Evolutionary conservation across 768 basidiomycete species (phyloP), one percentile per base, ranked within the genome.

Genomic region (Tylopilus sp.): DNA sequence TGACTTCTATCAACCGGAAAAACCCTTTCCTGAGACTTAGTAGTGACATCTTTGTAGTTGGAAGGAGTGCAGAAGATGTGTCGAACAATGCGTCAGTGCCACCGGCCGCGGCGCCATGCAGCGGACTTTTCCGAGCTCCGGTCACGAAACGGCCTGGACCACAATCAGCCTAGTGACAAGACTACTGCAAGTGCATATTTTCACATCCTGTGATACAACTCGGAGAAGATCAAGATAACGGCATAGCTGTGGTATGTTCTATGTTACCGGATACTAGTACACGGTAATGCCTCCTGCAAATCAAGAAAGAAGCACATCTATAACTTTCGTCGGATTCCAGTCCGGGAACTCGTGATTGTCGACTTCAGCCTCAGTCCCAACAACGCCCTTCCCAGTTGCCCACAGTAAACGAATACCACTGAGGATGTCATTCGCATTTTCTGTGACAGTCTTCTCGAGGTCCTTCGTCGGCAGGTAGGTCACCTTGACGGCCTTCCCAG

Each of bases 361-460:
- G 17, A 50, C 40, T 12, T 50, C 48, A 12, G 21, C 37, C 28
- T 38, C 48, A 4, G 6, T 11, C 24, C 37, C 48, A 14, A 49
- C 48, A 10, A 49, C 37, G 28, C 48, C 48, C 48, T 40, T 49
- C 22, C 48, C 48, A 22, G 48, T 49, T 12, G 48, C 48, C 48
- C 37, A 49, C 3, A 49, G 12, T 37, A 49, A 12, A 11, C 48
- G 37, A 22, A 49, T 49, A 9, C 28, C 37, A 14, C 48, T 49
- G 3, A 49, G 37, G 1, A 49, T 49, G 21, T 49, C 48, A 9
- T 30, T 40, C 28, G 14, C 16, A 28, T 49, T 49, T 21, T 30
- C 29, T 19, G 28, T 28, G 19, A 49, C 48, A 21, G 48, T 28
- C 24, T 49, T 49, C 29, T 40, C 48, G 19, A 49, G 28, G 21